Percentiles rank a stretch among this genome's conserved stretches.
Conservation (phyloP, 2,329 filamentous ascomycete species). For the Tolypocladium amazonense region DNA sequence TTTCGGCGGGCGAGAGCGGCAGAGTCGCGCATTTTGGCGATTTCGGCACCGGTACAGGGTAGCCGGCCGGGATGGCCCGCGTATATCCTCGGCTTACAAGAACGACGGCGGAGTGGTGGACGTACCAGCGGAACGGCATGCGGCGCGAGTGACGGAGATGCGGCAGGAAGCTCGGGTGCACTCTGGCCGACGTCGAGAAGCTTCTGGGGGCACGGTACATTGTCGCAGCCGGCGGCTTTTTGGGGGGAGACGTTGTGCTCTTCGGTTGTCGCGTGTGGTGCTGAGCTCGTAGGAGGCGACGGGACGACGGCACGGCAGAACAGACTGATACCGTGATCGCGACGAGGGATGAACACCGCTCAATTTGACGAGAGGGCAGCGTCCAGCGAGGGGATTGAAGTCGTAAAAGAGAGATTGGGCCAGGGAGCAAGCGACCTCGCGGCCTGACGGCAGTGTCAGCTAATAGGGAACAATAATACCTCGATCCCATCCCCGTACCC, state of each 20-base stretch:
- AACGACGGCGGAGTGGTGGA: too few relatives aligned
- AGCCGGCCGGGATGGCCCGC: not conserved
- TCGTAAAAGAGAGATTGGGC: not conserved
- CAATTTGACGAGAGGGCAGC: not conserved
- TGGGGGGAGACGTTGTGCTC: not conserved
- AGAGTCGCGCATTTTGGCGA: not conserved
- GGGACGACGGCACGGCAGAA: not conserved
- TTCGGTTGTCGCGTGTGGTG: not conserved
- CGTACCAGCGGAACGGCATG: conserved; percentile 20
- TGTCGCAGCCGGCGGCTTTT: not conserved
- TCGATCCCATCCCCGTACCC: not conserved
- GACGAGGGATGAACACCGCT: not conserved
- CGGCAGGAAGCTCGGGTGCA: conserved; percentile 21
- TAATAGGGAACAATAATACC: not conserved
- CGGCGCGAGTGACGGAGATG: conserved; percentile 18
- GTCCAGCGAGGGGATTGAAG: not conserved
- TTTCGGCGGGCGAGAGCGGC: too few relatives aligned
- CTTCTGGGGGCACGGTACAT: conserved; percentile 11
- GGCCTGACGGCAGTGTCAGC: not conserved
- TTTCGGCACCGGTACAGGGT: not conserved
- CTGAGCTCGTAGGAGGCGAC: not conserved
- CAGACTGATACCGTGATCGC: not conserved
- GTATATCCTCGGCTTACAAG: not conserved
- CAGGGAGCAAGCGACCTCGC: not conserved
- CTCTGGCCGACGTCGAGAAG: conserved; percentile 23